Evolutionary conservation across 495 filamentous ascomycete genomes (phyloP), one percentile per base, ranked within the genome.

Genomic region (Pseudevernia furfuracea): DNA sequence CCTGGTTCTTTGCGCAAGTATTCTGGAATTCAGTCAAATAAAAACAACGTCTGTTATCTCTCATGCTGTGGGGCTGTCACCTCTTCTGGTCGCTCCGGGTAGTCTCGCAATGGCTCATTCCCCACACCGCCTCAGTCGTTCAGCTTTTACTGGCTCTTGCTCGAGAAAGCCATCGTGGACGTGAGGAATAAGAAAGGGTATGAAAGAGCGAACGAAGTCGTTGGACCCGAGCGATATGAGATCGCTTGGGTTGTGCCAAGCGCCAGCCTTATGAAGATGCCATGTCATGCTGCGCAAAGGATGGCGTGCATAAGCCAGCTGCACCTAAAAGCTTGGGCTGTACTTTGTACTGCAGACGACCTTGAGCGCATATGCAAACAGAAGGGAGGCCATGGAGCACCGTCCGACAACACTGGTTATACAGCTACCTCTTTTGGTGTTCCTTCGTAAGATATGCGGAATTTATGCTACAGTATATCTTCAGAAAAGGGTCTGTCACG

Each of bases 261-360:
- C 28, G 52, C 52, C 52, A 55, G 52, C 52, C 52, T 55, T 55
- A 55, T 55, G 52, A 21, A 55, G 30, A 55, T 55, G 52, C 52
- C 52, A 55, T 55, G 52, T 55, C 52, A 55, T 34, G 15, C 30
- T 55, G 52, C 52, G 52, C 52, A 55, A 34, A 55, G 15, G 52
- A 55, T 55, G 52, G 52, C 30, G 52, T 55, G 52, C 52, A 55
- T 55, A 21, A 55, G 52, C 14, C 52, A 55, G 52, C 52, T 55
- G 52, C 52, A 55, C 30, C 52, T 55, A 32, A 34, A 55, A 55
- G 52, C 17, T 34, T 19, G 28, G 7, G 17, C 52, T 15, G 1
- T 32, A 34, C 30, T 34, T 11, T 7, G 52, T 55, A 34, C 28
- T 36, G 52, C 52, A 34, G 52, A 55, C 21, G 28, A 55, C 36